Evolutionary conservation across 345 rosid genomes (phyloP), one percentile per base, ranked within the genome.

Genomic region (Murraya koenigii): DNA sequence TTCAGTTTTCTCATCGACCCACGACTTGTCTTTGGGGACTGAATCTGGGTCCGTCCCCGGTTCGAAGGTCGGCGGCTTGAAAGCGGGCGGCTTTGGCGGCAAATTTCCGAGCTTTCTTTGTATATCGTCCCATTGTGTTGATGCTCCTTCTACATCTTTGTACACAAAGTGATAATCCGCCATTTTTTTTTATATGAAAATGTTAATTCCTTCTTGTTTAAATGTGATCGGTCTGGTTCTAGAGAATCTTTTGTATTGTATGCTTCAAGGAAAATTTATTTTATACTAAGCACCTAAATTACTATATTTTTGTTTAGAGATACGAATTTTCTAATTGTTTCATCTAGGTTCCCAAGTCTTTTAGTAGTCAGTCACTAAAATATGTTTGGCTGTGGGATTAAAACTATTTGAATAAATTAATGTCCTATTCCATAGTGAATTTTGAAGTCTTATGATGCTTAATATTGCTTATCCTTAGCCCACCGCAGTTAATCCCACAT

Each of bases 111-210:
- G 86, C 86, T 93, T 96, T 83, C 97, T 85, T 86, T 96, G 99
- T 38, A 96, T 92, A 79, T 96, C 98, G 79, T 96, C 99, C 99
- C 99, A 96, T 76, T 96, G 95, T 17, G 99, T 96, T 71, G 99
- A 94, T 11, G 99, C 87, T 69, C 99, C 99, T 70, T 96, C 98
- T 10, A 91, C 84, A 84, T 96, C 99, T 81, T 94, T 96, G 90
- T 96, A 92, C 66, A 94, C 92, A 66, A 89, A 94, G 82, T 96
- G 99, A 83, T 96, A 96, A 77, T 96, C 97, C 77, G 88, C 97
- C 99, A 96, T 96, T 58, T 30, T 58, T 63, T 33, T 22, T 44
- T 33, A 10, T 3, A 61, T 2, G 11, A n/a, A 33, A 32, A 64
- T 64, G 35, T 35, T 17, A 64, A 33, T 33, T 56, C 73, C 8